Percentiles rank a stretch among this genome's conserved stretches.
phyloP scores from a whole-genome alignment of 78 protist genomes.

The Dictyostelium purpureum region DNA sequence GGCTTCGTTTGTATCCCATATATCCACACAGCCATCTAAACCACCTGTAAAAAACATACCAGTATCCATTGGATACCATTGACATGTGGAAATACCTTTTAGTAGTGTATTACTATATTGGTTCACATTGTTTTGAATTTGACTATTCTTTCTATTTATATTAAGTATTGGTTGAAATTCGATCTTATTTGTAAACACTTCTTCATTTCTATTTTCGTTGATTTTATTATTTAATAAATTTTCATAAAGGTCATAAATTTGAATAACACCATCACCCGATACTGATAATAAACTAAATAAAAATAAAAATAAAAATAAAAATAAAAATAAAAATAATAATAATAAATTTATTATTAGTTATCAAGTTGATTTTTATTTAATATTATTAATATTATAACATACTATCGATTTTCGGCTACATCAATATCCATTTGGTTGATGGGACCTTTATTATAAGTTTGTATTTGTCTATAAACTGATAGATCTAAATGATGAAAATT shows the following conservation, averaged over 20 bases:
- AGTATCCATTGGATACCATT: conserved; percentile 74
- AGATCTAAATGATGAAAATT: conserved; percentile 14
- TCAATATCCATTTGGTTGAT: conserved; percentile 48
- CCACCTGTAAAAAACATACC: conserved; percentile 65
- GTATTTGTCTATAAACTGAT: conserved; percentile 8
- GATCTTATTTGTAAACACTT: background rate
- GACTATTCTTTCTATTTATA: background rate
- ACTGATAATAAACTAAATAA: conserved; percentile 28
- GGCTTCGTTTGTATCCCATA: conserved; percentile 65
- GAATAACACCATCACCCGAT: conserved; percentile 57
- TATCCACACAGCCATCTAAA: conserved; percentile 45
- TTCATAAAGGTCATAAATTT: conserved; percentile 44
- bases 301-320: background rate
- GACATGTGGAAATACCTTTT: conserved; percentile 10
- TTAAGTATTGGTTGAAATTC: conserved; percentile 6
- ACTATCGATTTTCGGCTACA: conserved; percentile 52
- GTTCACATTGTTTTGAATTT: background rate
- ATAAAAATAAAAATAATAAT: no score
- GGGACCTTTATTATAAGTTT: conserved; percentile 27
- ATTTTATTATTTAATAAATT: background rate
- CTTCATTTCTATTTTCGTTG: background rate
- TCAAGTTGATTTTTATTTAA: no score
- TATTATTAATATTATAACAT: background rate
- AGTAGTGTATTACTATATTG: background rate
- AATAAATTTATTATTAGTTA: no score